phyloP scores from a whole-genome alignment of 192 early-diverging fungal genomes.

The Anaeromyces robustus region DNA sequence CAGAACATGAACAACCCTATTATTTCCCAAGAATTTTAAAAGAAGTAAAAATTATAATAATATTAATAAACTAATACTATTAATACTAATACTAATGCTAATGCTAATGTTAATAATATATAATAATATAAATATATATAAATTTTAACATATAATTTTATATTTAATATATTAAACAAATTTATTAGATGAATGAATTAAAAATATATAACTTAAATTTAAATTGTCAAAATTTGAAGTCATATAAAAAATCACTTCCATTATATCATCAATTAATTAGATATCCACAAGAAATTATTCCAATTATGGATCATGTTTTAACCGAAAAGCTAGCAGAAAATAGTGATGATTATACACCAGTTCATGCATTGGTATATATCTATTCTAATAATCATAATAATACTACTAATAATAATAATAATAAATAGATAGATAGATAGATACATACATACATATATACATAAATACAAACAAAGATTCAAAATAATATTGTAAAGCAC shows the following conservation, averaged over 20 bases:
- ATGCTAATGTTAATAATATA: no score
- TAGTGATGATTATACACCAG: not conserved
- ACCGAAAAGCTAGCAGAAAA: conserved; percentile 49
- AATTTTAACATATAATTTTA: not conserved
- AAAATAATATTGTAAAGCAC: no score
- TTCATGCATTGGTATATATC: not conserved
- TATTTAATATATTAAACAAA: no score
- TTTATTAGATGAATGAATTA: conserved; percentile 44
- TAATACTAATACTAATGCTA: no score
- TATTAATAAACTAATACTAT: no score
- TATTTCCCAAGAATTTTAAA: conserved; percentile 1
- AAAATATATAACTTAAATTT: conserved; percentile 66
- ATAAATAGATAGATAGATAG: no score
- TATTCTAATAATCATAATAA: no score
- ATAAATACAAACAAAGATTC: no score
- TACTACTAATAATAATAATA: no score
- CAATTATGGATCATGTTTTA: conserved; percentile 77
- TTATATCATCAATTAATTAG: conserved; percentile 76
- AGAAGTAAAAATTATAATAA: not conserved
- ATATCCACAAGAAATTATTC: conserved; percentile 92
- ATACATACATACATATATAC: no score
- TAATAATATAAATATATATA: no score
- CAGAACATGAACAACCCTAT: conserved; percentile 1
- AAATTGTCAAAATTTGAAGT: conserved; percentile 67
- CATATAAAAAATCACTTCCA: conserved; percentile 24